Base-by-base conservation (phyloP, 805 yeast species). In the Wickerhamomyces sydowiorum region DNA sequence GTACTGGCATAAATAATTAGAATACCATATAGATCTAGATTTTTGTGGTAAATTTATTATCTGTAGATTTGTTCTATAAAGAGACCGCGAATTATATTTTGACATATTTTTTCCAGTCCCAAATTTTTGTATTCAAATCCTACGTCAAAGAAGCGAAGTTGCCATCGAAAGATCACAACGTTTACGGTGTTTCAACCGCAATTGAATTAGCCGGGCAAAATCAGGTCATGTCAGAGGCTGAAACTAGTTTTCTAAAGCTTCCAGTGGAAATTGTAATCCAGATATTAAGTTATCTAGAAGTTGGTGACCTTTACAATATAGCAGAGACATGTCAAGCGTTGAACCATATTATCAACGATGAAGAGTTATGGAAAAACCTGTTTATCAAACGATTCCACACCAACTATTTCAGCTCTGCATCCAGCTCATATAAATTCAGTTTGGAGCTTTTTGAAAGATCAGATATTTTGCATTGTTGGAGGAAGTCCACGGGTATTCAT, bases 301-400 rank as follows among this genome's bases (percentile, higher is more conserved):
- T 65, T 24, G 48, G 54, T 21, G 72, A 68, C 45, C 54, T 68
- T 17, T 42, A 52, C 33, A 52, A 52, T 20, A 47, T 67, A 30
- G 60, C 64, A 27, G 56, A 53, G 38, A 54, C 67, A 4, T 62
- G 66, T 37, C 53, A 43, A 8, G 39, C 43, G 1, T 53, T 68
- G 21, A 41, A 57, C 22, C 46, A 48, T 10, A 44, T 68, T 17
- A 57, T 67, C 20, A 60, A 59, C 40, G 66, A 68, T 48, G 67
- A 67, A 35, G 74, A 68, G 44, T 49, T 69, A 9, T 69, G 73
- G 74, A 67, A 66, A 47, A 60, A 59, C 40, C 49, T 67, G 29
- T 65, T 68, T 42, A 45, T 53, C 12, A 49, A 62, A 21, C 56
- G 51, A 18, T 58, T 57, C 36, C 45, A 54, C 13, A 54, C 64